phyloP scores from a whole-genome alignment of 352 stramenopile species.

The Globisporangium perplexum region DNA sequence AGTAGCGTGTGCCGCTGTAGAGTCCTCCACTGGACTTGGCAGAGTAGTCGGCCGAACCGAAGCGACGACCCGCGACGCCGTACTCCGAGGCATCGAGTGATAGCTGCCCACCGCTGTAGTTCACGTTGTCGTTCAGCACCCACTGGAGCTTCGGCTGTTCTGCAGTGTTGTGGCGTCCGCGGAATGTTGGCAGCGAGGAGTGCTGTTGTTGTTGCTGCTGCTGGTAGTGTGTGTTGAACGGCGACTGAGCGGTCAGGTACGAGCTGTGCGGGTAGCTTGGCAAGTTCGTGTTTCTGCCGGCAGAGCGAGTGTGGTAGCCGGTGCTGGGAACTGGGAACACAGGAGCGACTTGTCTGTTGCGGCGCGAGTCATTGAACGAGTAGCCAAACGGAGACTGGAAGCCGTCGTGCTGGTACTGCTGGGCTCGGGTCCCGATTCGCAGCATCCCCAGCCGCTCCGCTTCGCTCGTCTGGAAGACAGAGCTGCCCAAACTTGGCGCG shows the following conservation, averaged over 20 bases:
- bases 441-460: conserved; percentile 4
- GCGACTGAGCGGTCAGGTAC: conserved; percentile 1
- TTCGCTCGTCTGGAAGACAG: conserved; percentile 6
- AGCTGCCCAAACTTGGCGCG: background rate
- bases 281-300: conserved; percentile 5
- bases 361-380: conserved; percentile 1
- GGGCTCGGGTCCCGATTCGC: conserved; percentile 6
- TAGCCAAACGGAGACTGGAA: background rate
- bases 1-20: conserved; percentile 7
- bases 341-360: background rate
- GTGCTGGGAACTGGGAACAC: background rate
- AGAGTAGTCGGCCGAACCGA: conserved; percentile 1
- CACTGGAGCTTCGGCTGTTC: conserved; percentile 8
- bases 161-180: background rate
- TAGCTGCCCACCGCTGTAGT: conserved; percentile 1
- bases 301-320: background rate
- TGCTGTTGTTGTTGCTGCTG: background rate
- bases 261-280: conserved; percentile 1
- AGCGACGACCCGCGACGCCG: conserved; percentile 1
- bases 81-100: background rate
- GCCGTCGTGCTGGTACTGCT: background rate
- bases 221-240: conserved; percentile 1
- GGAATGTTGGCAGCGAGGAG: background rate
- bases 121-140: conserved; percentile 1
- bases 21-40: conserved; percentile 2